A percentile compares a stretch with the other conserved stretches of the same genome.
Conservation (phyloP, 2,329 filamentous ascomycete genomes). For the Colletotrichum tanaceti region DNA sequence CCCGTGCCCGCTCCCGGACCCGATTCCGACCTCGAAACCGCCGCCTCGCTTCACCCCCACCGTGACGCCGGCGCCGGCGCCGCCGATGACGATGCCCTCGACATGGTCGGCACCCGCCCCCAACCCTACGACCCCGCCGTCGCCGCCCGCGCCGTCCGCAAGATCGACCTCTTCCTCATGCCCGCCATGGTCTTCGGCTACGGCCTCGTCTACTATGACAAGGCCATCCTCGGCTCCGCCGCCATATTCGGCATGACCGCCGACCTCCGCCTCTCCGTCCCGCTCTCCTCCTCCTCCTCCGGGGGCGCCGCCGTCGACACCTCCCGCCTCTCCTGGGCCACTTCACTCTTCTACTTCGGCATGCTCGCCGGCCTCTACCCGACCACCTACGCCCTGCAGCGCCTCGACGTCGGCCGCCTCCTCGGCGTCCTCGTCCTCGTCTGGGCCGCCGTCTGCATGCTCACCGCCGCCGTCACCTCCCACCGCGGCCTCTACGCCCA, state of each 20-base stretch:
- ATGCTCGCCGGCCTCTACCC: slow-evolving; percentile 81
- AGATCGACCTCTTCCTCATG: slow-evolving; percentile 75
- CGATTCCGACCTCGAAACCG: slow-evolving; percentile 11
- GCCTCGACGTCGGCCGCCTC: slow-evolving; percentile 72
- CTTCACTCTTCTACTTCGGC: slow-evolving; percentile 83
- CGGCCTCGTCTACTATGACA: slow-evolving; percentile 58
- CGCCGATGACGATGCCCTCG: slow-evolving; percentile 62
- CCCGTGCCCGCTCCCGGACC: slow-evolving; percentile 10
- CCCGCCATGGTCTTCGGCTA: slow-evolving; percentile 72
- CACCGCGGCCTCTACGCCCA: slow-evolving; percentile 74
- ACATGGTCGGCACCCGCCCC: slow-evolving; percentile 68
- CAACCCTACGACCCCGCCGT: slow-evolving; percentile 65
- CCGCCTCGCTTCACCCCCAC: neutral
- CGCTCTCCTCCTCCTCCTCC: slow-evolving; percentile 68
- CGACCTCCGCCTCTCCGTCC: slow-evolving; percentile 69
- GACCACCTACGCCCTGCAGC: slow-evolving; percentile 77
- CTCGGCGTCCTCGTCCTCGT: slow-evolving; percentile 72
- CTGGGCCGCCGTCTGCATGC: slow-evolving; percentile 76
- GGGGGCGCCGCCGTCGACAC: slow-evolving; percentile 67
- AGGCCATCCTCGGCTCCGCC: slow-evolving; percentile 79
- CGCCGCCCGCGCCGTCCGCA: slow-evolving; percentile 68
- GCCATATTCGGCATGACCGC: slow-evolving; percentile 81
- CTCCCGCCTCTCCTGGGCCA: slow-evolving; percentile 78
- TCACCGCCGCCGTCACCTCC: slow-evolving; percentile 73
- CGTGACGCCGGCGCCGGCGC: neutral